phyloP scores from a whole-genome alignment of 306 rosid species.

The Medicago truncatula region DNA sequence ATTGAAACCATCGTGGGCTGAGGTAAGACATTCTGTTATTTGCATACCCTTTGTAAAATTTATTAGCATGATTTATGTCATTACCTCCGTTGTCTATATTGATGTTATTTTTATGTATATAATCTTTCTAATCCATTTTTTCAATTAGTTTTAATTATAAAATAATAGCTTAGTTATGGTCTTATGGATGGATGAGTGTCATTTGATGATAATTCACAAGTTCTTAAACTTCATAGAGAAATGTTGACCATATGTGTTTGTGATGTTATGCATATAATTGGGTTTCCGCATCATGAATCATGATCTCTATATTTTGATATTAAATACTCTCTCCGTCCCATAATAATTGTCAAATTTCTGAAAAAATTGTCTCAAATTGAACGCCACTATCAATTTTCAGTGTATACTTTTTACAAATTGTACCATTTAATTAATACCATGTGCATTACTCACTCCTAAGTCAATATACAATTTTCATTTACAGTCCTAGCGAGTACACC shows the following conservation, averaged over 20 bases:
- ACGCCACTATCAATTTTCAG: too few species aligned
- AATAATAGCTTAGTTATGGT: neutral
- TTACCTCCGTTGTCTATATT: neutral
- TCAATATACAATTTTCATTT: too few species aligned
- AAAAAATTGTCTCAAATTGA: too few species aligned
- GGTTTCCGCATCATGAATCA: neutral
- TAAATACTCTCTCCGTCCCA: neutral
- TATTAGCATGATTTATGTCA: neutral
- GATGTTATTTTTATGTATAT: neutral
- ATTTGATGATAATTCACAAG: neutral
- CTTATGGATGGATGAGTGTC: too few species aligned
- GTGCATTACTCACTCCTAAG: too few species aligned
- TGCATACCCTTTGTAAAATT: conserved; percentile 4
- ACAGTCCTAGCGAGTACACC: too few species aligned
- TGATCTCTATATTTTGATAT: neutral
- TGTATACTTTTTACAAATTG: too few species aligned
- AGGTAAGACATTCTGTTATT: conserved; percentile 54
- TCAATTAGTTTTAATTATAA: neutral
- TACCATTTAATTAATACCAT: too few species aligned
- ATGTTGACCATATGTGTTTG: neutral
- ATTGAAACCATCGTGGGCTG: conserved; percentile 93
- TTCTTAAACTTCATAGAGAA: neutral
- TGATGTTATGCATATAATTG: neutral
- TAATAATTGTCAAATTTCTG: neutral
- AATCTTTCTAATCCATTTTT: neutral